Evolutionary conservation across 139 green algal species (phyloP).

Genomic region (Pseudopediastrum boryanum): DNA sequence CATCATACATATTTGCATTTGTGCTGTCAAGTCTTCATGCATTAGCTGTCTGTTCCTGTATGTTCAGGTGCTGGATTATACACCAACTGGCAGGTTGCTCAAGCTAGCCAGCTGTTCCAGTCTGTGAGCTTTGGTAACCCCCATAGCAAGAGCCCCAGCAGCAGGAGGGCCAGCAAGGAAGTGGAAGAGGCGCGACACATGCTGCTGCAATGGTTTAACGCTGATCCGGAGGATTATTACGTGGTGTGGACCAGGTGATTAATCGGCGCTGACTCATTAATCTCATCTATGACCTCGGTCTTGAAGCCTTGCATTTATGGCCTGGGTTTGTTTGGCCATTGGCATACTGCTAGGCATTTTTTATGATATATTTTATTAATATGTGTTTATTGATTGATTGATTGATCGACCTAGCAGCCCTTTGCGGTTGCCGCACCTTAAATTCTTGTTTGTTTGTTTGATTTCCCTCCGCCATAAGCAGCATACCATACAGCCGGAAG

Average conservation of each 20-base stretch:
- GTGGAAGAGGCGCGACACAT: not conserved
- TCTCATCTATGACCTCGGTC: not conserved
- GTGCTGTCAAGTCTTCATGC: no score
- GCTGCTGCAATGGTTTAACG: constrained; percentile 1
- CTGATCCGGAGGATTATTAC: constrained; percentile 9
- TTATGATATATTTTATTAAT: not conserved
- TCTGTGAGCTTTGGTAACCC: constrained; percentile 6
- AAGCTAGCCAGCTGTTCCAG: not conserved
- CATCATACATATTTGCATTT: no score
- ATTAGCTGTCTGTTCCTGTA: no score
- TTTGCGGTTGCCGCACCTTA: no score
- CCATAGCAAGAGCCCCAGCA: constrained; percentile 28
- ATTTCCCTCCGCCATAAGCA: not conserved
- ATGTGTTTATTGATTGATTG: not conserved
- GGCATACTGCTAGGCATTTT: not conserved
- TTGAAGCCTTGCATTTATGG: not conserved
- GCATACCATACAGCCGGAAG: no score
- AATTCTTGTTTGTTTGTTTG: no score
- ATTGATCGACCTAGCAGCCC: no score
- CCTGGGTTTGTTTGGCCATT: not conserved
- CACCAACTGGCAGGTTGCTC: not conserved
- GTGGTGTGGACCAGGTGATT: constrained; percentile 27
- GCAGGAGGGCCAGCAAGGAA: not conserved
- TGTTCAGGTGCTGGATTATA: constrained; percentile 16
- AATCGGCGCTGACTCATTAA: no score